These are phyloP conservation scores for Porcisia hertigi DNA, from an alignment of 208 protist genomes.

Conservation along the genomic window DNA sequence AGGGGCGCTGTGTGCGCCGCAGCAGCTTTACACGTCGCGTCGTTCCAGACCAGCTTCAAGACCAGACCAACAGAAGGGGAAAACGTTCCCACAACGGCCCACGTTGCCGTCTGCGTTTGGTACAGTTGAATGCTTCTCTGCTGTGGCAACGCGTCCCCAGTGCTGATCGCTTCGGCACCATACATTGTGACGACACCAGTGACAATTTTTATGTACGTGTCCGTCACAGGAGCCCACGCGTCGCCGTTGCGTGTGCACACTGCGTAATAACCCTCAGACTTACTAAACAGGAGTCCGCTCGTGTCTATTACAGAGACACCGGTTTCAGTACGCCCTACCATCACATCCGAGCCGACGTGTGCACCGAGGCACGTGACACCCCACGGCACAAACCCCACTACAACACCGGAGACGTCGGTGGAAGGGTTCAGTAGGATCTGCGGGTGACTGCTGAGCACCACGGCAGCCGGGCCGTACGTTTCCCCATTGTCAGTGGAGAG, in stretches of 20 bases:
- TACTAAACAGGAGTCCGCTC: conserved; percentile 31
- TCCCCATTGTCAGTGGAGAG: conserved; percentile 35
- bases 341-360: conserved; percentile 29
- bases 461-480: conserved; percentile 42
- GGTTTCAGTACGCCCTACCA: conserved; percentile 21
- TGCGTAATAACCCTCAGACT: conserved; percentile 41
- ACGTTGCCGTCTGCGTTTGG: conserved; percentile 53
- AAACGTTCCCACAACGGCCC: conserved; percentile 59
- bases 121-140: conserved; percentile 46
- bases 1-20: conserved; percentile 44
- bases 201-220: conserved; percentile 41
- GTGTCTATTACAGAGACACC: conserved; percentile 43
- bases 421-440: conserved; percentile 31
- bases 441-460: conserved; percentile 42
- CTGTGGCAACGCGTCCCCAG: conserved; percentile 26
- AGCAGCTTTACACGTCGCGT: conserved; percentile 37
- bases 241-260: conserved; percentile 44
- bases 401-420: conserved; percentile 34
- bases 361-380: conserved; percentile 30
- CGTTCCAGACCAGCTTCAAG: conserved; percentile 62
- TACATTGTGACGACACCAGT: conserved; percentile 11
- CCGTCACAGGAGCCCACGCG: conserved; percentile 22
- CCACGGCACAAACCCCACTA: conserved; percentile 53
- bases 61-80: conserved; percentile 20
- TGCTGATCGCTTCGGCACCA: conserved; percentile 48